Conservation (phyloP, 148 eudicot genomes). For the Polygonum aviculare region DNA sequence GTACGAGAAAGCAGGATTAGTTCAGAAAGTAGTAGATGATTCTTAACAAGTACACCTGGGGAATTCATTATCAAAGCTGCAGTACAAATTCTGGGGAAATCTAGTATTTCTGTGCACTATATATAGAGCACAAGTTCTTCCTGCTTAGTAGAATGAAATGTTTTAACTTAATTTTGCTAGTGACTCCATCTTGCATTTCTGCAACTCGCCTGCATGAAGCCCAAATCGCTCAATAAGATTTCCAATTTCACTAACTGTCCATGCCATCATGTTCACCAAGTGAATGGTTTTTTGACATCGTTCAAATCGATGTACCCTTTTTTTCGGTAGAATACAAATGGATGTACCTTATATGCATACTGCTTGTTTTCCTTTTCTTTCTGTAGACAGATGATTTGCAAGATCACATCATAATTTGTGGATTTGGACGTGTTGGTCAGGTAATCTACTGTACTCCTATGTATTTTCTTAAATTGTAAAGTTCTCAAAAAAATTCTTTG, state of each 20-base stretch:
- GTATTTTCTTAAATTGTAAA: not conserved
- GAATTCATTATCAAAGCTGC: not conserved
- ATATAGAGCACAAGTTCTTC: not conserved
- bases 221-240: not conserved
- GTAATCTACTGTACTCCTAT: conserved; percentile 22
- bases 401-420: conserved; percentile 93
- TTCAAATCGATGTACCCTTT: conserved; percentile 3
- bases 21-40: not conserved
- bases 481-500: not conserved
- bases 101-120: not conserved
- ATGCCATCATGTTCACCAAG: not conserved
- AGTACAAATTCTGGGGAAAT: not conserved
- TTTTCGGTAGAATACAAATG: no score
- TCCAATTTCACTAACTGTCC: not conserved
- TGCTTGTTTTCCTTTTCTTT: conserved; percentile 13
- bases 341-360: not conserved
- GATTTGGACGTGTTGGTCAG: conserved; percentile 99
- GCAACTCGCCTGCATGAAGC: no score
- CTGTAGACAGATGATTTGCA: conserved; percentile 96
- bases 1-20: not conserved
- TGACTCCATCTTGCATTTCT: not conserved
- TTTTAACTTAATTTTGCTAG: not conserved
- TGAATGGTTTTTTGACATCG: not conserved
- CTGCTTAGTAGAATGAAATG: not conserved
- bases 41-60: not conserved